Evolutionary conservation across 768 basidiomycete species (phyloP).

Genomic region (Filobasidium wieringae): DNA sequence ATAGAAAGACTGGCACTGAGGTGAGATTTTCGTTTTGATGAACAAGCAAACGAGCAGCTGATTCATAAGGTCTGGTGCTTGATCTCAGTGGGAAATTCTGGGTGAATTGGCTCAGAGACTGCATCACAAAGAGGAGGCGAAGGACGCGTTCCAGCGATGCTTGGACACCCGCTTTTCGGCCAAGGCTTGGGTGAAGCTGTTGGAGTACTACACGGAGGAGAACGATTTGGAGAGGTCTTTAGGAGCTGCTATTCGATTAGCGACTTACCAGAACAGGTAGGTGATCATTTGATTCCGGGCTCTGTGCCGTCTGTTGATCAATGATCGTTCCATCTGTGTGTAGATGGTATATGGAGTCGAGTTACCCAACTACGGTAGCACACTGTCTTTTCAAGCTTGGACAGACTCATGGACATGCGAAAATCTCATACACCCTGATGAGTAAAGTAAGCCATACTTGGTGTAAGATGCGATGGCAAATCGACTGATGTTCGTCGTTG

Average conservation of each 20-base stretch:
- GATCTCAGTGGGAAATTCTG: constrained; percentile 71
- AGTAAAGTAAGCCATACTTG: constrained; percentile 56
- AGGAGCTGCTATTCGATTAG: constrained; percentile 82
- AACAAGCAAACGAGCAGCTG: not conserved
- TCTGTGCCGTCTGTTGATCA: not conserved
- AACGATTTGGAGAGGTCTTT: constrained; percentile 81
- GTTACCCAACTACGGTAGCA: constrained; percentile 82
- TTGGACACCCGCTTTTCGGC: constrained; percentile 76
- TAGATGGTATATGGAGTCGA: constrained; percentile 40
- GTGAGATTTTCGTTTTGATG: no score
- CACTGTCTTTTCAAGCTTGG: constrained; percentile 86
- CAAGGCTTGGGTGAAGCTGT: constrained; percentile 84
- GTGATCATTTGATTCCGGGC: constrained; percentile 5
- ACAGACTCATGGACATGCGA: constrained; percentile 80
- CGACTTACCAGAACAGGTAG: constrained; percentile 64
- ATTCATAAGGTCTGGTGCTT: not conserved
- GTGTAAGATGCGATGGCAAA: not conserved
- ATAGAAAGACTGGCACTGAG: constrained; percentile 88
- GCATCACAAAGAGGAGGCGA: constrained; percentile 95
- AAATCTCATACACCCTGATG: constrained; percentile 81
- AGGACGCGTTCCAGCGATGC: constrained; percentile 92
- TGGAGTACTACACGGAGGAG: constrained; percentile 95
- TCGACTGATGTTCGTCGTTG: not conserved
- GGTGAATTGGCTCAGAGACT: constrained; percentile 87
- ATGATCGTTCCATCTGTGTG: constrained; percentile 4